Evolutionary conservation across 2,329 filamentous ascomycete genomes (phyloP).

Genomic region (Waltergamsia citrina): DNA sequence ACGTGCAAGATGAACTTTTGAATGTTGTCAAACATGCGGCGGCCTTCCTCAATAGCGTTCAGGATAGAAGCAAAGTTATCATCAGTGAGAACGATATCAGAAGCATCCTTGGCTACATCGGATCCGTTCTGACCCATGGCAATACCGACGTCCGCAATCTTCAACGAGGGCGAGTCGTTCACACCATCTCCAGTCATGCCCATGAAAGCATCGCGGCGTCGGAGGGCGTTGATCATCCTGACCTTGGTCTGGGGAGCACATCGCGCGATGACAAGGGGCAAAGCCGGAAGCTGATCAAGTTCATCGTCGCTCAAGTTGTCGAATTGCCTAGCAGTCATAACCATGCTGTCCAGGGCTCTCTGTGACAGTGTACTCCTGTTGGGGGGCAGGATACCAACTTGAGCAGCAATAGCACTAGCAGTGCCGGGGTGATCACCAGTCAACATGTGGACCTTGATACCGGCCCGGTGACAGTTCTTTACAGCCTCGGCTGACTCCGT

Average conservation of each 20-base stretch:
- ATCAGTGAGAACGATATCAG: slow-evolving; percentile 61
- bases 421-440: slow-evolving; percentile 58
- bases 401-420: slow-evolving; percentile 49
- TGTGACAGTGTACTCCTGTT: slow-evolving; percentile 37
- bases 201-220: slow-evolving; percentile 53
- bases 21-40: slow-evolving; percentile 66
- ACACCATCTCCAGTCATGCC: slow-evolving; percentile 71
- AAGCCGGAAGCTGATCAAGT: slow-evolving; percentile 52
- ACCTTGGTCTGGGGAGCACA: slow-evolving; percentile 64
- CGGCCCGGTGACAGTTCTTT: slow-evolving; percentile 47
- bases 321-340: slow-evolving; percentile 56
- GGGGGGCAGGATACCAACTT: slow-evolving; percentile 49
- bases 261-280: slow-evolving; percentile 60
- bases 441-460: slow-evolving; percentile 59
- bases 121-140: slow-evolving; percentile 54
- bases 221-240: slow-evolving; percentile 64
- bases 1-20: slow-evolving; percentile 66
- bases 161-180: slow-evolving; percentile 63
- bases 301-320: slow-evolving; percentile 54
- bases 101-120: slow-evolving; percentile 55
- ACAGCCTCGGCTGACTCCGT: slow-evolving; percentile 55
- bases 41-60: slow-evolving; percentile 61
- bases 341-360: slow-evolving; percentile 46
- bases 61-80: slow-evolving; percentile 69
- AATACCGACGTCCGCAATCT: slow-evolving; percentile 62